Conservation (phyloP, 768 basidiomycete species). For the Leccinum rimulosum region DNA sequence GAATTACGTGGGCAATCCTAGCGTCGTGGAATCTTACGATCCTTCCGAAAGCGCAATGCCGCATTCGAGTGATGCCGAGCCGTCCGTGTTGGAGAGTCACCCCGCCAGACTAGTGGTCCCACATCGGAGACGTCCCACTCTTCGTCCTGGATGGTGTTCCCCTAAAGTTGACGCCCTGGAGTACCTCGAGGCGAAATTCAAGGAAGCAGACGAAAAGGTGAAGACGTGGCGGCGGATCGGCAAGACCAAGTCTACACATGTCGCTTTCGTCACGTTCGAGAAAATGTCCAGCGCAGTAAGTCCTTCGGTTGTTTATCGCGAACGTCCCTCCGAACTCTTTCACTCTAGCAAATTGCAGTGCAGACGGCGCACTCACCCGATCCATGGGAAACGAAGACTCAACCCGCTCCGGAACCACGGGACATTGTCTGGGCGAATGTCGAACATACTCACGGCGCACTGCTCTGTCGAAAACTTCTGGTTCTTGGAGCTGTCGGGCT, state of each 20-base stretch:
- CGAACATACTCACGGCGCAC: conserved; percentile 55
- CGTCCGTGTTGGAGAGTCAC: conserved; percentile 52
- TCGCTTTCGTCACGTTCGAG: conserved; percentile 95
- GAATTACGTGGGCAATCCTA: conserved; percentile 92
- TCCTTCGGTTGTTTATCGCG: conserved; percentile 3
- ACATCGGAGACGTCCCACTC: conserved; percentile 70
- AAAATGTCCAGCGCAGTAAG: conserved; percentile 89
- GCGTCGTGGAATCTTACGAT: conserved; percentile 78
- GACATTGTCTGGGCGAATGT: conserved; percentile 96
- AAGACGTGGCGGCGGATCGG: conserved; percentile 67
- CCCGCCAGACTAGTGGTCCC: conserved; percentile 64
- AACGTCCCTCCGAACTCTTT: background rate
- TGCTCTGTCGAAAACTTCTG: conserved; percentile 66
- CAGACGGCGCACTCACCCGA: conserved; percentile 77
- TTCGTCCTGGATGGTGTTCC: conserved; percentile 72
- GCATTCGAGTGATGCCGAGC: conserved; percentile 47
- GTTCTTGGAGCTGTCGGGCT: conserved; percentile 68
- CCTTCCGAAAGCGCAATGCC: conserved; percentile 56
- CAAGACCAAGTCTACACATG: conserved; percentile 76
- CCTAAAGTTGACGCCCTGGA: conserved; percentile 86
- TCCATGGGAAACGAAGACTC: conserved; percentile 64
- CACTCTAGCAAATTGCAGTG: conserved; percentile 74
- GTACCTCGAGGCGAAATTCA: conserved; percentile 77
- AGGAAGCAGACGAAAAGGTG: conserved; percentile 80
- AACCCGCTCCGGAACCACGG: conserved; percentile 86